These are phyloP conservation scores for Entoloma clypeatum DNA, from an alignment of 1,284 basidiomycete genomes.

Conservation along the genomic window DNA sequence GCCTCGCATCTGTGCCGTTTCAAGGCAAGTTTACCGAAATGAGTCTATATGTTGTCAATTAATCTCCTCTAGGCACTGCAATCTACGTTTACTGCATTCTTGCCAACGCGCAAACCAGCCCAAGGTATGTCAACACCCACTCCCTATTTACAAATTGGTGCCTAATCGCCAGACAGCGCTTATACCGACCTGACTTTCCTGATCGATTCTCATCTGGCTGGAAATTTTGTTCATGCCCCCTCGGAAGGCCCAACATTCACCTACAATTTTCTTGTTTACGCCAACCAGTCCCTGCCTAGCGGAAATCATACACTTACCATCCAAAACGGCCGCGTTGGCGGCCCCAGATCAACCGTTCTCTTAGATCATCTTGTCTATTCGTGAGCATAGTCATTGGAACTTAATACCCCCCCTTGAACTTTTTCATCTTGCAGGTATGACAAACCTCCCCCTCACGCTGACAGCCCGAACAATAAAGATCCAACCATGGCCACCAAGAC, in stretches of 20 bases:
- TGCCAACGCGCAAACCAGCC: slow-evolving; percentile 9
- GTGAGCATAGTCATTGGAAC: slow-evolving; percentile 16
- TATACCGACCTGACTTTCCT: slow-evolving; percentile 26
- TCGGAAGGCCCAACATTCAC: slow-evolving; percentile 10
- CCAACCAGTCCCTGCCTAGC: slow-evolving; percentile 18
- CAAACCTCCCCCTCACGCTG: background rate
- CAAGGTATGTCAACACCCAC: slow-evolving; percentile 14
- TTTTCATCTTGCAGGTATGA: slow-evolving; percentile 14
- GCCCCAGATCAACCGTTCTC: slow-evolving; percentile 24
- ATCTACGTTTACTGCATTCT: slow-evolving; percentile 31
- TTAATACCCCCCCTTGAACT: background rate
- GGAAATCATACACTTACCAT: slow-evolving; percentile 30
- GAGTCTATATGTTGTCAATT: background rate
- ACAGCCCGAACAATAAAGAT: background rate
- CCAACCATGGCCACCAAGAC: background rate
- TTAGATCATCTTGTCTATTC: slow-evolving; percentile 35
- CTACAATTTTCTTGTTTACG: slow-evolving; percentile 24
- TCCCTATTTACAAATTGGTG: slow-evolving; percentile 3
- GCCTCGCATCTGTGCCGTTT: slow-evolving; percentile 24
- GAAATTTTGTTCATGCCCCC: slow-evolving; percentile 16
- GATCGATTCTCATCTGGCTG: slow-evolving; percentile 23
- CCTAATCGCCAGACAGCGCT: slow-evolving; percentile 7
- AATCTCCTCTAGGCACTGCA: slow-evolving; percentile 23
- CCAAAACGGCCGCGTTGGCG: slow-evolving; percentile 27
- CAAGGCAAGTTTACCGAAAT: slow-evolving; percentile 19